Percentiles rank a stretch among this genome's conserved stretches.
Conservation (phyloP, 257 asterid species). For the Przewalskia tangutica region DNA sequence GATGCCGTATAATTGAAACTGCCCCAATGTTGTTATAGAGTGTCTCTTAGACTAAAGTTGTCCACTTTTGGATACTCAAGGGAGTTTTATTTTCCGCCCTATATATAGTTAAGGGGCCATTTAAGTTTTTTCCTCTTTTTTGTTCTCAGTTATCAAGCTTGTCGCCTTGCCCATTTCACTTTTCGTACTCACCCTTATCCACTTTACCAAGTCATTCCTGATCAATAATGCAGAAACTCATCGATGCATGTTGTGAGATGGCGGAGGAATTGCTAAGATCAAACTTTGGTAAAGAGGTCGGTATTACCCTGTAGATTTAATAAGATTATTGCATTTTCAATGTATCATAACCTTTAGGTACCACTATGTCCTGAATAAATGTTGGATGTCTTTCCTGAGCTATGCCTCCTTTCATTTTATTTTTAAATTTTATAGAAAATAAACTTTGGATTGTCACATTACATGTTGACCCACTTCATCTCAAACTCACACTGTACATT, state of each 20-base stretch:
- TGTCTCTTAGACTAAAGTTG: too few species aligned
- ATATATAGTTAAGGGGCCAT: too few species aligned
- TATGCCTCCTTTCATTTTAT: not conserved
- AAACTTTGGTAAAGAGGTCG: conserved; percentile 76
- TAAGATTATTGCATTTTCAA: not conserved
- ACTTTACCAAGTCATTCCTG: not conserved
- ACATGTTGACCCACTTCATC: not conserved
- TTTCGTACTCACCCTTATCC: not conserved
- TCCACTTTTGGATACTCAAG: too few species aligned
- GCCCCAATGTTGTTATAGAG: too few species aligned
- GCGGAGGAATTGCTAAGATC: conserved; percentile 52
- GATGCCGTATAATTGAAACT: not conserved
- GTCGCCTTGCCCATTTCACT: not conserved
- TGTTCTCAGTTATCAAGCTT: not conserved
- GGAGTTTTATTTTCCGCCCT: too few species aligned
- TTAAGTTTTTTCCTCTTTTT: not conserved
- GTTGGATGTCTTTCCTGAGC: not conserved
- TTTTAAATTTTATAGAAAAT: not conserved
- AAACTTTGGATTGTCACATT: not conserved
- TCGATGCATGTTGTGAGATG: conserved; percentile 57
- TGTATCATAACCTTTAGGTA: not conserved
- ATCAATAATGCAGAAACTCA: conserved; percentile 54
- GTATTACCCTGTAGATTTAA: conserved; percentile 18
- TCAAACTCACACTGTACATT: not conserved
- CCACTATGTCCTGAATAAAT: not conserved